Evolutionary conservation across 164 flowering plant species (phyloP).

Genomic region (Tetrastigma voinierianum): DNA sequence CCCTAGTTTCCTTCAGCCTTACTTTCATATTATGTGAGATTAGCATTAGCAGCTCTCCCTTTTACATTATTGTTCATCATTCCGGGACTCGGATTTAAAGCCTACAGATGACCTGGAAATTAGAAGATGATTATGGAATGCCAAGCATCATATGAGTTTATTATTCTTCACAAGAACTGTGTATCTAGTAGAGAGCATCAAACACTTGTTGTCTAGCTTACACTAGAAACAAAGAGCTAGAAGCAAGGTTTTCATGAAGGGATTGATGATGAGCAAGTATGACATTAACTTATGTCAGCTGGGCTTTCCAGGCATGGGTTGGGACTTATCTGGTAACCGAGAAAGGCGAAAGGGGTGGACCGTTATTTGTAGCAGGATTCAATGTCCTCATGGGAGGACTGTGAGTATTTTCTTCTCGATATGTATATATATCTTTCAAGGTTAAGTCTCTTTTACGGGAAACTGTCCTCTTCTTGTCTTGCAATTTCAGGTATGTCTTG

Average conservation of each 20-base stretch:
- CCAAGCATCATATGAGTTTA: no score
- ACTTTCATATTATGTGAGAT: constrained; percentile 32
- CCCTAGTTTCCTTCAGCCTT: no score
- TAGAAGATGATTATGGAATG: constrained; percentile 29
- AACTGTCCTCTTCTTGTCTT: not conserved
- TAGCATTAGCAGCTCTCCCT: constrained; percentile 33
- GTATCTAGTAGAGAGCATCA: constrained; percentile 43
- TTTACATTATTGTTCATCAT: constrained; percentile 24
- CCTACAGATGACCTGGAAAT: no score
- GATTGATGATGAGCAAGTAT: constrained; percentile 52
- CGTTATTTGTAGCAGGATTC: constrained; percentile 45
- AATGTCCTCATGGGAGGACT: constrained; percentile 50
- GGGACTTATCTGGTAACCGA: constrained; percentile 41
- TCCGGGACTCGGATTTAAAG: constrained; percentile 35
- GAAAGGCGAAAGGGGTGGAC: constrained; percentile 42
- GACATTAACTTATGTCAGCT: constrained; percentile 39
- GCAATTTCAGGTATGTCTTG: constrained; percentile 28
- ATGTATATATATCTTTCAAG: no score
- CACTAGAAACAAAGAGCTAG: constrained; percentile 36
- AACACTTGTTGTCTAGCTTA: constrained; percentile 33
- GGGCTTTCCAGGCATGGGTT: constrained; percentile 51
- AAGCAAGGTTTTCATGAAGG: constrained; percentile 48
- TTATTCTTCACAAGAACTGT: constrained; percentile 53
- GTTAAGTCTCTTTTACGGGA: not conserved
- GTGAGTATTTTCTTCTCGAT: constrained; percentile 25